A percentile compares a stretch with the other conserved stretches of the same genome.
Evolutionary conservation across 306 rosid genomes (phyloP).

Genomic region (Cucurbita maxima): DNA sequence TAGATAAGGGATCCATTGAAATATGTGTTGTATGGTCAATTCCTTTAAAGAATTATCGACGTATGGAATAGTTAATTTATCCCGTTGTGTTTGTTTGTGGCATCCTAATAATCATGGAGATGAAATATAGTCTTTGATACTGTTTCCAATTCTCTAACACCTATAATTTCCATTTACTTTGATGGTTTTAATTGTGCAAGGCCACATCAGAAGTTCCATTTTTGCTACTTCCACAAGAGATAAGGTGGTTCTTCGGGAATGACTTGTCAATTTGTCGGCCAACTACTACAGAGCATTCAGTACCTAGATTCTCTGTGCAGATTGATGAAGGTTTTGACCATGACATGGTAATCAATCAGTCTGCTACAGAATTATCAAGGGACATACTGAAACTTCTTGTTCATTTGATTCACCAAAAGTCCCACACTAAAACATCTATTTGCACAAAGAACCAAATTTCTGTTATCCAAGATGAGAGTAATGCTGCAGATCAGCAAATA

Average conservation of each 20-base stretch:
- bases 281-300: conserved; percentile 35
- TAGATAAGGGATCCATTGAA: neutral
- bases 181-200: conserved; percentile 27
- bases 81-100: neutral
- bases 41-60: neutral
- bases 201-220: conserved; percentile 77
- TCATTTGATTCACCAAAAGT: conserved; percentile 57
- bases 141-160: neutral
- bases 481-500: conserved; percentile 14
- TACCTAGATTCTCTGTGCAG: conserved; percentile 57
- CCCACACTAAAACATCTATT: conserved; percentile 31
- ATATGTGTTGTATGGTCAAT: neutral
- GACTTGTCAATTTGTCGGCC: conserved; percentile 31
- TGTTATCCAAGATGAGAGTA: conserved; percentile 15
- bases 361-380: conserved; percentile 50
- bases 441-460: conserved; percentile 13
- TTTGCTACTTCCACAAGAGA: conserved; percentile 45
- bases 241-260: conserved; percentile 52
- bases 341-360: conserved; percentile 37
- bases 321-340: conserved; percentile 46
- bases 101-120: neutral
- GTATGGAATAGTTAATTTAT: neutral
- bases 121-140: neutral
- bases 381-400: conserved; percentile 47
- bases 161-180: neutral